Conservation (phyloP, 306 rosid species). For the Fagus crenata region DNA sequence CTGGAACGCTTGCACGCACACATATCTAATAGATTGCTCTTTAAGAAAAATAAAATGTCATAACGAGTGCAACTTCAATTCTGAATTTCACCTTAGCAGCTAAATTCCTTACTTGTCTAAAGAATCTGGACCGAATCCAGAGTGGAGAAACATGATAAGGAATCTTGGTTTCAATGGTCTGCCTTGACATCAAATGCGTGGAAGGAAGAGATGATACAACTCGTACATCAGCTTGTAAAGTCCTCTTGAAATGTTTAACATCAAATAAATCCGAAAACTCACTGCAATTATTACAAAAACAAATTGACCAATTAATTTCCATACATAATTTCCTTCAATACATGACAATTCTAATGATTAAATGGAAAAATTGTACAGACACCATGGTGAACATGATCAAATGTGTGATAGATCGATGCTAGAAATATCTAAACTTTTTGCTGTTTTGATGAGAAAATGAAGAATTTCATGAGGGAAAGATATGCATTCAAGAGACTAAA, state of each 20-base stretch:
- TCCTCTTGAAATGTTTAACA: constrained; percentile 45
- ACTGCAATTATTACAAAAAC: constrained; percentile 25
- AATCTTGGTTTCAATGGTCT: constrained; percentile 36
- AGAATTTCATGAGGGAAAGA: neutral
- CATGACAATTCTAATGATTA: neutral
- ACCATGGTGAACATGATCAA: neutral
- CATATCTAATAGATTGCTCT: too few species aligned
- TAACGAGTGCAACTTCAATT: too few species aligned
- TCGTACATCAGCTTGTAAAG: constrained; percentile 50
- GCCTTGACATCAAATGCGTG: constrained; percentile 44
- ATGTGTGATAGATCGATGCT: too few species aligned
- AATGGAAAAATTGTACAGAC: neutral
- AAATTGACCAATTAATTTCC: neutral
- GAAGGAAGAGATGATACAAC: constrained; percentile 51
- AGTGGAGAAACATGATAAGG: constrained; percentile 48
- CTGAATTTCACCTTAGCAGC: neutral
- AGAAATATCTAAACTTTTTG: too few species aligned
- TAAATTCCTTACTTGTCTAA: constrained; percentile 33
- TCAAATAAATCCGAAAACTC: constrained; percentile 58
- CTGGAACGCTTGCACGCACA: too few species aligned
- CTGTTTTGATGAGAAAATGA: too few species aligned
- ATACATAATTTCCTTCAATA: neutral
- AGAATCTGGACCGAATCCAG: constrained; percentile 51
- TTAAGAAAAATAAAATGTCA: too few species aligned
- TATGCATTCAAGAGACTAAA: neutral